A percentile compares a stretch with the other conserved stretches of the same genome.
phyloP scores from a whole-genome alignment of 2,329 filamentous ascomycete species.

The Botryotinia calthae region DNA sequence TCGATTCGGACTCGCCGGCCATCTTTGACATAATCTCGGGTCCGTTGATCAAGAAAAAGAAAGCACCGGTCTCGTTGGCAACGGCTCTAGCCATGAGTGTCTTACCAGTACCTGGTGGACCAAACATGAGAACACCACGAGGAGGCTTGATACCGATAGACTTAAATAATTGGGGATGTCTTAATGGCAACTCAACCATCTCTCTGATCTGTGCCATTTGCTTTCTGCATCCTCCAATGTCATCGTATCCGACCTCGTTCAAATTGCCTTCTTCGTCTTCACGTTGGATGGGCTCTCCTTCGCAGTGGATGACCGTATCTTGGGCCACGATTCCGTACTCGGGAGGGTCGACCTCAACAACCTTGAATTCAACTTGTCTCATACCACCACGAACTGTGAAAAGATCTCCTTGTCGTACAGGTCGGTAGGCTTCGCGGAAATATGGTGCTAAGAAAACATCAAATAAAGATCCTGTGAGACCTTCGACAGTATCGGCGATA shows the following conservation, averaged over 20 bases:
- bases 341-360: conserved; percentile 96
- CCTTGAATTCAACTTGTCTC: conserved; percentile 99
- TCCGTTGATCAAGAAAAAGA: conserved; percentile 99
- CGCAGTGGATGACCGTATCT: conserved; percentile 98
- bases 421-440: conserved; percentile 98
- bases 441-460: conserved; percentile 99
- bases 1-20: conserved; percentile 98
- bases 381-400: conserved; percentile 98
- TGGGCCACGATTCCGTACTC: conserved; percentile 99
- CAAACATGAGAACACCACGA: conserved; percentile 93
- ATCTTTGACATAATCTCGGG: conserved; percentile 99
- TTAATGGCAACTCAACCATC: conserved; percentile 92
- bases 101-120: conserved; percentile 98
- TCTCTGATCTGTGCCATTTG: conserved; percentile 99
- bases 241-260: conserved; percentile 98
- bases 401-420: conserved; percentile 93
- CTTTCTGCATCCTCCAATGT: conserved; percentile 98
- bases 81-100: conserved; percentile 98
- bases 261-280: conserved; percentile 99
- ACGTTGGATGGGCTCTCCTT: conserved; percentile 93
- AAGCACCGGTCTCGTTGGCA: conserved; percentile 97
- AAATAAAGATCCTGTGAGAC: conserved; percentile 94
- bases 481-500: conserved; percentile 97
- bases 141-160: conserved; percentile 99
- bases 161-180: conserved; percentile 99